phyloP scores from a whole-genome alignment of 1,284 basidiomycete species.

The Tylopilus orsonianus region DNA sequence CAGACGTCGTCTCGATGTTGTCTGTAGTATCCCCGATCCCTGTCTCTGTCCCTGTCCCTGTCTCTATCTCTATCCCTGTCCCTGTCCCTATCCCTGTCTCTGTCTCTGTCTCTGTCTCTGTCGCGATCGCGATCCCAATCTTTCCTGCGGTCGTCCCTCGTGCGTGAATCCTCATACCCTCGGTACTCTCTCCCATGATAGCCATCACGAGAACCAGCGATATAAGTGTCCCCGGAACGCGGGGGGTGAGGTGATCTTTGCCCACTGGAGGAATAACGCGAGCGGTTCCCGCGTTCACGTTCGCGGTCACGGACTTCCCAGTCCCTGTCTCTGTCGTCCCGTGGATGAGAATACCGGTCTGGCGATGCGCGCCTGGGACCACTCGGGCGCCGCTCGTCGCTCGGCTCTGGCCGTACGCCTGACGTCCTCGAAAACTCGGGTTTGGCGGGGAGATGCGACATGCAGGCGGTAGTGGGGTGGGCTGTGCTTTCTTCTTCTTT shows the following conservation, averaged over 20 bases:
- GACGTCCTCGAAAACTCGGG: slow-evolving; percentile 30
- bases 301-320: slow-evolving; percentile 28
- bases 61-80: slow-evolving; percentile 18
- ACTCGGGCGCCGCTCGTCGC: slow-evolving; percentile 26
- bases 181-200: slow-evolving; percentile 28
- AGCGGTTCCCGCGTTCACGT: slow-evolving; percentile 21
- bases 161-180: slow-evolving; percentile 19
- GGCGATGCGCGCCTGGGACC: slow-evolving; percentile 24
- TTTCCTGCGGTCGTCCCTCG: slow-evolving; percentile 26
- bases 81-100: slow-evolving; percentile 12
- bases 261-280: slow-evolving; percentile 19
- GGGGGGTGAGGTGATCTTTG: slow-evolving; percentile 22
- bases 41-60: slow-evolving; percentile 18
- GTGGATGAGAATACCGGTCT: slow-evolving; percentile 25
- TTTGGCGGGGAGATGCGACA: slow-evolving; percentile 37
- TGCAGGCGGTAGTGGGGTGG: too few species aligned
- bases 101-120: slow-evolving; percentile 8
- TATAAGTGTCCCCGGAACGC: slow-evolving; percentile 20
- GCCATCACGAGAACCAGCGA: slow-evolving; percentile 17
- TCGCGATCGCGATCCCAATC: slow-evolving; percentile 29
- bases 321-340: slow-evolving; percentile 32
- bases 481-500: too few species aligned
- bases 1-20: slow-evolving; percentile 18
- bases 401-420: slow-evolving; percentile 18
- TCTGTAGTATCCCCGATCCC: slow-evolving; percentile 24